Evolutionary conservation across 805 yeast genomes (phyloP).

Genomic region (Pichia scutulata): DNA sequence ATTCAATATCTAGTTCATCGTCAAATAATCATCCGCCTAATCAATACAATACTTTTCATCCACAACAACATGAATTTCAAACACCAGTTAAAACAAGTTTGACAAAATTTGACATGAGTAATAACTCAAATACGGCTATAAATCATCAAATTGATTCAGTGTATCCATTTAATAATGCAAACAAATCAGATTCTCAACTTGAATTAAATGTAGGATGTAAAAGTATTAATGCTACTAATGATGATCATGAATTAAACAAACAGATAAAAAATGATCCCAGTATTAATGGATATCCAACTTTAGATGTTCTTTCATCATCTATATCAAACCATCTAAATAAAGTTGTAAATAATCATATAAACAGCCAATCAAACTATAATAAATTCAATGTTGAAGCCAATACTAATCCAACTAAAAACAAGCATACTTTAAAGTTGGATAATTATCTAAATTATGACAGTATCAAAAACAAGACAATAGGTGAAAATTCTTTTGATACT

Average conservation of each 20-base stretch:
- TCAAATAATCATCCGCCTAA: background rate
- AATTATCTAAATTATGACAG: background rate
- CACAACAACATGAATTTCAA: background rate
- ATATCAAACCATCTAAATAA: background rate
- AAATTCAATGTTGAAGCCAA: background rate
- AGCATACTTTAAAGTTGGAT: no score
- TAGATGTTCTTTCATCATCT: background rate
- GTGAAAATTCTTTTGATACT: background rate
- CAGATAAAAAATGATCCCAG: no score
- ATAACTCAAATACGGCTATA: no score
- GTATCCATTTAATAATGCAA: background rate
- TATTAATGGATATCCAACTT: background rate
- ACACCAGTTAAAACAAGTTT: background rate
- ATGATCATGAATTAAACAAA: background rate
- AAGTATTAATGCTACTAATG: no score
- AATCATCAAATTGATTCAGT: background rate
- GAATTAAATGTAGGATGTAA: background rate
- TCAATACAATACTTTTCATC: background rate
- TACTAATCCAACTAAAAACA: no score
- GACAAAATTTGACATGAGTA: background rate
- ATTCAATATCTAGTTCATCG: background rate
- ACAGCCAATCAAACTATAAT: background rate
- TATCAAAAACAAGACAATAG: background rate
- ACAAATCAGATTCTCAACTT: conserved; percentile 3
- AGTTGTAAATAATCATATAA: no score